Conservation (phyloP, 306 rosid genomes). For the Prunus padus region DNA sequence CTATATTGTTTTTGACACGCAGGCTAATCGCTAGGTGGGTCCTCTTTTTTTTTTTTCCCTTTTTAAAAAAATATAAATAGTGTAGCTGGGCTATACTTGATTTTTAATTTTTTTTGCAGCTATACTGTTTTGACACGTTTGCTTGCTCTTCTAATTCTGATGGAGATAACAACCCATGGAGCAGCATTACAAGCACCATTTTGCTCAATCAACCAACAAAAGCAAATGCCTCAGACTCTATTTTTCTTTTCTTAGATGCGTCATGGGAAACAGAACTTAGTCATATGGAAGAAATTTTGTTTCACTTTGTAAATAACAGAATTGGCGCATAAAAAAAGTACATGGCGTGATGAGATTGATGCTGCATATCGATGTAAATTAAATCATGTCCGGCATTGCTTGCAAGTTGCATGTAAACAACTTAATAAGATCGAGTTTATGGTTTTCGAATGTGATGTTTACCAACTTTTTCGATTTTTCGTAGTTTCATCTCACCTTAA, state of each 20-base stretch:
- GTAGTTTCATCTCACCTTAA: neutral
- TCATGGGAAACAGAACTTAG: neutral
- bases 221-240: neutral
- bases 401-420: neutral
- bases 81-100: no score
- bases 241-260: neutral
- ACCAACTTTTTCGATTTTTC: neutral
- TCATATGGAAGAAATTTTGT: neutral
- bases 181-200: slow-evolving; percentile 19
- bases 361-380: neutral
- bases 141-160: slow-evolving; percentile 35
- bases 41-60: no score
- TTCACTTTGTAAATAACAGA: neutral
- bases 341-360: neutral
- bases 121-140: no score
- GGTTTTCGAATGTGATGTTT: neutral
- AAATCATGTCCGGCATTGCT: neutral
- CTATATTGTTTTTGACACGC: neutral
- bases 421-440: neutral
- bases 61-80: no score
- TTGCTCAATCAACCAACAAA: slow-evolving; percentile 4
- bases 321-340: neutral
- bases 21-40: no score
- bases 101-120: no score
- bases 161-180: slow-evolving; percentile 11